A percentile compares a stretch with the other conserved stretches of the same genome.
Evolutionary conservation across 495 filamentous ascomycete genomes (phyloP).

Genomic region (Cudoniella acicularis): DNA sequence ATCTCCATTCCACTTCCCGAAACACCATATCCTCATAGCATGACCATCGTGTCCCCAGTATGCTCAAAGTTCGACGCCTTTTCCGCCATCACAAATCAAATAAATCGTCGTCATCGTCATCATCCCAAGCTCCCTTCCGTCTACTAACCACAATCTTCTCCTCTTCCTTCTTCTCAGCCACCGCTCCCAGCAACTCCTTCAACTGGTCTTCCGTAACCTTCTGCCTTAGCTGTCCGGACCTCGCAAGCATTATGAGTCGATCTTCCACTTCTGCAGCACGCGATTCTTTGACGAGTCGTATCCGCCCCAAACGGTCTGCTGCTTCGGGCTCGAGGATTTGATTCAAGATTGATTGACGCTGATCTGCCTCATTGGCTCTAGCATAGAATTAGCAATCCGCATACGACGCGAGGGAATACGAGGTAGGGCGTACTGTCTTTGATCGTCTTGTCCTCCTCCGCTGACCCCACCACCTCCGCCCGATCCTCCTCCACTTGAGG

Average conservation of each 20-base stretch:
- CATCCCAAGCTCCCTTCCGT: conserved; percentile 81
- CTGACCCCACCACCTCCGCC: conserved; percentile 38
- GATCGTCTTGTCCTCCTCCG: conserved; percentile 37
- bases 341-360: conserved; percentile 70
- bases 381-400: not conserved
- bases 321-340: conserved; percentile 95
- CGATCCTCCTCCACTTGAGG: conserved; percentile 55
- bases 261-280: conserved; percentile 90
- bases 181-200: conserved; percentile 80
- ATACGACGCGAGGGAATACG: no score
- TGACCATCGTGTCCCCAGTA: no score
- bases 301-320: conserved; percentile 87
- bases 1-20: conserved; percentile 1
- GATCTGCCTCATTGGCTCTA: conserved; percentile 44
- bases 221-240: conserved; percentile 75
- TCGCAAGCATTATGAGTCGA: conserved; percentile 86
- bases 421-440: conserved; percentile 53
- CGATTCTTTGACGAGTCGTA: conserved; percentile 91
- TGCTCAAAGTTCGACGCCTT: not conserved
- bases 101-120: conserved; percentile 64
- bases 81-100: conserved; percentile 15
- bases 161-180: conserved; percentile 63
- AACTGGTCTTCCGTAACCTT: conserved; percentile 92
- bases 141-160: conserved; percentile 81
- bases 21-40: not conserved